Percentiles rank a stretch among this genome's conserved stretches.
Conservation (phyloP, 768 basidiomycete genomes). For the Collybia nuda region DNA sequence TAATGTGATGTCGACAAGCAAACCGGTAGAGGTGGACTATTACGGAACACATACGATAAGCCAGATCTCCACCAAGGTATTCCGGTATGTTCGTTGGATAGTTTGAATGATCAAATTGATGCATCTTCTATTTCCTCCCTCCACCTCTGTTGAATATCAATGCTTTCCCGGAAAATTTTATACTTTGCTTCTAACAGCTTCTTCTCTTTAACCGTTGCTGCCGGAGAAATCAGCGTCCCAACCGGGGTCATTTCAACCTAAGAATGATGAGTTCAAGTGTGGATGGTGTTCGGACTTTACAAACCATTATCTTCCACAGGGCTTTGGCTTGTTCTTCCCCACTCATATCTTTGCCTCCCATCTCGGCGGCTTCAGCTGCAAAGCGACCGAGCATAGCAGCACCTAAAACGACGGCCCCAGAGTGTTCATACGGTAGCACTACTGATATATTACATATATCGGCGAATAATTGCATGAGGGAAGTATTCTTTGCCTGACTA, state of each 20-base stretch:
- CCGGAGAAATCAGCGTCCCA: constrained; percentile 69
- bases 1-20: no score
- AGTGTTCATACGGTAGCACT: constrained; percentile 73
- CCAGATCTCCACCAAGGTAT: no score
- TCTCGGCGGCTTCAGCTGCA: constrained; percentile 57
- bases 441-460: constrained; percentile 82
- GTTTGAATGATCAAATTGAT: constrained; percentile 8
- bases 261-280: background rate
- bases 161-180: constrained; percentile 85
- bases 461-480: constrained; percentile 88
- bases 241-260: constrained; percentile 92
- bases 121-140: constrained; percentile 74
- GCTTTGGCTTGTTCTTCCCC: constrained; percentile 54
- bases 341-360: constrained; percentile 29
- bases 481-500: constrained; percentile 87
- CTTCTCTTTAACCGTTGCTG: constrained; percentile 60
- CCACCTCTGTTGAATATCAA: constrained; percentile 90
- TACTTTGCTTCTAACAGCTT: constrained; percentile 89
- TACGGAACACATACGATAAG: no score
- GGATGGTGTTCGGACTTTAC: constrained; percentile 13
- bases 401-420: constrained; percentile 87
- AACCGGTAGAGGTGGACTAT: no score
- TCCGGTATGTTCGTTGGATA: no score
- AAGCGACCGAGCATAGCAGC: constrained; percentile 92
- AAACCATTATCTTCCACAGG: constrained; percentile 92